Evolutionary conservation across 2,329 filamentous ascomycete species (phyloP), one percentile per base, ranked within the genome.

Genomic region (Trichoderma semiorbis): DNA sequence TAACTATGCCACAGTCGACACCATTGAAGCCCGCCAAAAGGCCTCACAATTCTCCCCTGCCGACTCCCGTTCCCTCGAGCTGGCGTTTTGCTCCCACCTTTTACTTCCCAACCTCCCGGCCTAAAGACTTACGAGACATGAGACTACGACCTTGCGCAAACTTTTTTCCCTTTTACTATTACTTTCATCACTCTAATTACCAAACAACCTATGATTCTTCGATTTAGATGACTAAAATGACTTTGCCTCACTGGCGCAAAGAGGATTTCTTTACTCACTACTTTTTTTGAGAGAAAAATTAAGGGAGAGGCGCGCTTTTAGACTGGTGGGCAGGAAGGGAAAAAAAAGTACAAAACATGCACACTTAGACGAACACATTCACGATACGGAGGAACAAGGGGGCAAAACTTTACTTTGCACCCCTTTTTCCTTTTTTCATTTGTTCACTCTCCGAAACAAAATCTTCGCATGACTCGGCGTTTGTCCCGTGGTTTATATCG

Each of bases 41-140:
- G 82, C 85, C 26, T 85, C 86, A 5, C 82, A 85, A 47, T 89
- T 89, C 74, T 86, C 82, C 4, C 82, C 82, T 18, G 81, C 81
- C 53, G 82, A 86, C 74, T 86, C 85, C 10, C 82, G 85, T 36
- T 87, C 84, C 50, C 82, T 85, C 57, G 85, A 87, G 75, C 78
- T 87, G 53, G 83, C 84, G 72, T 86, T 86, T 73, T 86, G 83
- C 74, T 84, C 84, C 7, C 82, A 84, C 58, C 82, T 86, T 50
- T 78, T 87, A 39, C 79, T 86, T 28, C 82, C 83, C 8, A 80
- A 80, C 72, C 67, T 74, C 5, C 28, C 76, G 5, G 53, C 73
- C 63, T 63, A 66, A 62, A 24, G 24, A n/a, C 16, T 36, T 43
- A 71, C 43, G 70, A 72, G 70, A 62, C 26, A 72, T 28, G 70